phyloP scores from a whole-genome alignment of 164 flowering plant species.

The Hamamelis virginiana region DNA sequence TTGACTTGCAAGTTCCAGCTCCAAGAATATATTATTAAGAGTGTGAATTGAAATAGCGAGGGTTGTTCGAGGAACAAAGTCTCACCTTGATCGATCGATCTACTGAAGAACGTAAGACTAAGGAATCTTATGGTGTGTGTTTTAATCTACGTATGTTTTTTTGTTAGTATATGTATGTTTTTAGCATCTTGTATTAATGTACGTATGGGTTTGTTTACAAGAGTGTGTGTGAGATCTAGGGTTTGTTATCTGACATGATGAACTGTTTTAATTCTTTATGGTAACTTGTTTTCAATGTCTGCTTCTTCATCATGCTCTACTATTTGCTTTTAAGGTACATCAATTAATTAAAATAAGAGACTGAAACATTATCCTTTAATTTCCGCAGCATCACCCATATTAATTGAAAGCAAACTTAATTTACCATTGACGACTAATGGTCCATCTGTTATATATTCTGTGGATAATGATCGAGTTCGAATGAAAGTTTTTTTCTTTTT shows the following conservation, averaged over 20 bases:
- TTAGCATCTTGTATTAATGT: background rate
- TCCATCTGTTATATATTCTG: background rate
- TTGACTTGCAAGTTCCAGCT: background rate
- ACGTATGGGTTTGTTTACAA: slow-evolving; percentile 3
- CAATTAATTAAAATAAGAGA: no score
- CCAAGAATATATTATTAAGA: background rate
- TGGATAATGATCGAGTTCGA: no score
- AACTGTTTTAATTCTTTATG: background rate
- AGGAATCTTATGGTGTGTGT: background rate
- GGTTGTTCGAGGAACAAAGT: background rate
- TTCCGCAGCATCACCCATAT: no score
- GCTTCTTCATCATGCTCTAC: background rate
- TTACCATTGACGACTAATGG: background rate
- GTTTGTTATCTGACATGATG: slow-evolving; percentile 2
- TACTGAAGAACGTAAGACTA: background rate
- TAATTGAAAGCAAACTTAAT: background rate
- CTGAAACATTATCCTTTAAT: background rate
- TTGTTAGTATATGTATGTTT: background rate
- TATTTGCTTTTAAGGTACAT: background rate
- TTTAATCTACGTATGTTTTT: background rate
- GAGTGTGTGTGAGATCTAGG: background rate
- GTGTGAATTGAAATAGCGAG: background rate
- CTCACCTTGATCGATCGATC: background rate
- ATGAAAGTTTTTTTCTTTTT: no score
- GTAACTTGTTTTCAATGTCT: background rate